Evolutionary conservation across 2,329 filamentous ascomycete species (phyloP).

Genomic region (Ophiosphaerella narmari): DNA sequence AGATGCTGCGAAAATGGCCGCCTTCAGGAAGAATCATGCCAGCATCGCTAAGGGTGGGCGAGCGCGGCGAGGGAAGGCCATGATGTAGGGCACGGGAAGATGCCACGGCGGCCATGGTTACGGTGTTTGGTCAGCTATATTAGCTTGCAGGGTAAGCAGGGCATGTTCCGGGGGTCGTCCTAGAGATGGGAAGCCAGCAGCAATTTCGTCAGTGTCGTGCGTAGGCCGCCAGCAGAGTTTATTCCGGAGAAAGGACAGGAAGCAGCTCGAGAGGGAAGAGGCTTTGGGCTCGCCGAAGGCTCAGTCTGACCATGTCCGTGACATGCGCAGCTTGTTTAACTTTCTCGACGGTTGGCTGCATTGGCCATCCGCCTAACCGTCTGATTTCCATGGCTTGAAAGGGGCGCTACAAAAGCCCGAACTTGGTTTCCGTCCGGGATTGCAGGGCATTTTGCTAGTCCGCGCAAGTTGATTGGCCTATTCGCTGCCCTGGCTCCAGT

Average conservation of each 20-base stretch:
- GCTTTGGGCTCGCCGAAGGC: constrained; percentile 18
- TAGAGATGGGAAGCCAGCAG: not conserved
- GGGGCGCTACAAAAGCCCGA: constrained; percentile 14
- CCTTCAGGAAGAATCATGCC: constrained; percentile 87
- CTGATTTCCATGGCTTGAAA: constrained; percentile 18
- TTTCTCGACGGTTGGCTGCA: constrained; percentile 24
- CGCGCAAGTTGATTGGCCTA: constrained; percentile 10
- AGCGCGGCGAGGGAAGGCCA: constrained; percentile 47
- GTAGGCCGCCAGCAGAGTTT: not conserved
- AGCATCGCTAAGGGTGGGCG: constrained; percentile 87
- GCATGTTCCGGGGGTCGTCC: constrained; percentile 19
- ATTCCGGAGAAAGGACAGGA: constrained; percentile 6
- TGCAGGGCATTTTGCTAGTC: constrained; percentile 7
- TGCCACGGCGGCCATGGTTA: constrained; percentile 29
- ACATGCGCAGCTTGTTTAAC: constrained; percentile 25
- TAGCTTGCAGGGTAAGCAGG: constrained; percentile 22
- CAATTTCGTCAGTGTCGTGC: not conserved
- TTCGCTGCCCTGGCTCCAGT: constrained; percentile 2
- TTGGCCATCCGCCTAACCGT: constrained; percentile 9
- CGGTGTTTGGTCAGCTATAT: constrained; percentile 23
- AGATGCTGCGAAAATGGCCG: constrained; percentile 50
- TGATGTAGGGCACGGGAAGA: constrained; percentile 17
- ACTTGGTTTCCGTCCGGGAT: constrained; percentile 11
- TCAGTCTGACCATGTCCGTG: constrained; percentile 6
- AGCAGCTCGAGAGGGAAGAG: constrained; percentile 18